Evolutionary conservation across 2,329 filamentous ascomycete genomes (phyloP), one percentile per base, ranked within the genome.

Genomic region (Exophiala xenobiotica): DNA sequence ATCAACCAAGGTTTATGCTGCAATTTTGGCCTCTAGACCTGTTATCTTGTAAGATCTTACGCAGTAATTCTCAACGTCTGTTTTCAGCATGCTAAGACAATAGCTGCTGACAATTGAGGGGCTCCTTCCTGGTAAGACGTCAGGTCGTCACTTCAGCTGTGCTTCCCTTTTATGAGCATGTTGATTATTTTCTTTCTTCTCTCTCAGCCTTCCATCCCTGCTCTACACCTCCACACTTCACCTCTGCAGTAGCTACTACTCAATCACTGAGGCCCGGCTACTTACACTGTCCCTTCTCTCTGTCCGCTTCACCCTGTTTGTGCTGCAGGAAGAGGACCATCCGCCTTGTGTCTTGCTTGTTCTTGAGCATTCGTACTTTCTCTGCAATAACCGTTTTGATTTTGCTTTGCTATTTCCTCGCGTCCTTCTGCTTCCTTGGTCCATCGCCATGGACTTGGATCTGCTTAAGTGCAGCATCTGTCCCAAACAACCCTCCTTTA

Each of bases 401-500:
- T 31, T 43, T 57, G 27, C 54, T 47, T 41, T 63, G 56, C 51
- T 54, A 61, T 51, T 44, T 54, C 61, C 60, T 60, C 44, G 54
- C 44, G 37, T 51, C 44, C 40, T 24, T 53, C 49, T 20, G 46
- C 51, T 33, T 42, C 39, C 29, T 38, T 40, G 27, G 47, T 52
- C 44, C 27, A 8, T 18, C 55, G 62, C 56, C 40, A 74, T 73
- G 70, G 67, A 69, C 60, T 58, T 60, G 37, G 85, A 90, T 53
- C 83, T 87, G 50, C 81, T 96, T 42, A 73, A 82, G 61, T 97
- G 92, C 80, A 84, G 78, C 64, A 85, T 96, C 61, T 97, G 92
- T 67, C 86, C 87, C 27, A 88, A 86, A 60, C 80, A 79, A 54
- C 88, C 89, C 31, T 80, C 73, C 23, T 96, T 96, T 72, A 95